These are phyloP conservation scores for Curvularia hawaiiensis DNA, from an alignment of 2,329 filamentous ascomycete species.

Conservation along the genomic window DNA sequence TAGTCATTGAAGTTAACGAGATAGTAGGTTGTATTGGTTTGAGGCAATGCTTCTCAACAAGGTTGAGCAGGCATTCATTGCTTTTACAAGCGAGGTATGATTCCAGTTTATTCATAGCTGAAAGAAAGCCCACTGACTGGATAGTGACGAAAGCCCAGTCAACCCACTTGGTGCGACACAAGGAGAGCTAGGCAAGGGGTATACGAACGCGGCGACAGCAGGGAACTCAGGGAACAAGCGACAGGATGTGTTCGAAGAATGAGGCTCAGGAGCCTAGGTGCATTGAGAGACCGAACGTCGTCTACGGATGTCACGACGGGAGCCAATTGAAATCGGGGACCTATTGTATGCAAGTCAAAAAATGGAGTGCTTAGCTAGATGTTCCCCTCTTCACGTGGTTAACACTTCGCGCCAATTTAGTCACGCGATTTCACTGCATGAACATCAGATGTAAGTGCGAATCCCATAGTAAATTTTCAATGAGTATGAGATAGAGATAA, in stretches of 20 bases:
- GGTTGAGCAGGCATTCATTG: neutral
- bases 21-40: neutral
- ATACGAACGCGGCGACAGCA: neutral
- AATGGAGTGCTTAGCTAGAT: neutral
- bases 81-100: neutral
- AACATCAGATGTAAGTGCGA: neutral
- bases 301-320: neutral
- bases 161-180: too few species aligned
- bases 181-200: neutral
- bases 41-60: neutral
- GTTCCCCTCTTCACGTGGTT: too few species aligned
- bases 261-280: neutral
- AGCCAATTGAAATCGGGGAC: neutral
- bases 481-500: neutral
- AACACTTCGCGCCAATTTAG: neutral
- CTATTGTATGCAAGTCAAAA: neutral
- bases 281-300: neutral
- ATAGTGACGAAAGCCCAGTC: neutral
- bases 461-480: neutral
- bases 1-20: neutral
- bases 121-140: neutral
- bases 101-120: too few species aligned
- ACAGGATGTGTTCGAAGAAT: neutral
- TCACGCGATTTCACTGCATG: neutral
- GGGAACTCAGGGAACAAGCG: too few species aligned